A percentile compares a stretch with the other conserved stretches of the same genome.
Conservation (phyloP, 768 basidiomycete genomes). For the Filobasidium floriforme region DNA sequence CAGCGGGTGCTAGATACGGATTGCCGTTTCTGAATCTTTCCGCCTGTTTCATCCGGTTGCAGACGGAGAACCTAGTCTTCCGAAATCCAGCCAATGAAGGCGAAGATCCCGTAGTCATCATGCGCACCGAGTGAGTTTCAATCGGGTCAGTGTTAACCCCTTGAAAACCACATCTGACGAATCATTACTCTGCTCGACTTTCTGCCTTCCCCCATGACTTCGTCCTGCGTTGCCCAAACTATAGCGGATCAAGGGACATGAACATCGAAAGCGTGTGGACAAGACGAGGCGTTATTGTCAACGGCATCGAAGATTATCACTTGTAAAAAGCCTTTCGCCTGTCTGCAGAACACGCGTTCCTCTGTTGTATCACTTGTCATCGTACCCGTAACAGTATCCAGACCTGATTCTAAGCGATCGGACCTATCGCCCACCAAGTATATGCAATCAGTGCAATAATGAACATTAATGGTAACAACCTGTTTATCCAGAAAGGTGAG, state of each 20-base stretch:
- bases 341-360: too few relatives aligned
- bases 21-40: not conserved
- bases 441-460: too few relatives aligned
- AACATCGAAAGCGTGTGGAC: constrained; percentile 18
- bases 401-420: too few relatives aligned
- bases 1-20: too few relatives aligned
- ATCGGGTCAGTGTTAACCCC: not conserved
- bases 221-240: too few relatives aligned
- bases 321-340: not conserved
- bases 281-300: constrained; percentile 13
- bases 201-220: too few relatives aligned
- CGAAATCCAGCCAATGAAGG: constrained; percentile 8
- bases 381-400: too few relatives aligned
- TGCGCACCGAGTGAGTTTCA: constrained; percentile 17
- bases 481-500: too few relatives aligned
- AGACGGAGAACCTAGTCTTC: constrained; percentile 21
- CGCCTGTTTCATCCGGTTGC: not conserved
- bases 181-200: too few relatives aligned
- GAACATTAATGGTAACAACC: too few relatives aligned
- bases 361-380: too few relatives aligned
- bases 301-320: constrained; percentile 16
- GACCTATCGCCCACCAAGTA: too few relatives aligned
- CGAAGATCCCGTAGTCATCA: constrained; percentile 14
- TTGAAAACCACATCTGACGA: constrained; percentile 10
- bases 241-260: constrained; percentile 18